Percentiles rank a stretch among this genome's conserved stretches.
These are phyloP conservation scores for Sugiyamaella novakii DNA, from an alignment of 1,139 yeast species.

Conservation along the genomic window DNA sequence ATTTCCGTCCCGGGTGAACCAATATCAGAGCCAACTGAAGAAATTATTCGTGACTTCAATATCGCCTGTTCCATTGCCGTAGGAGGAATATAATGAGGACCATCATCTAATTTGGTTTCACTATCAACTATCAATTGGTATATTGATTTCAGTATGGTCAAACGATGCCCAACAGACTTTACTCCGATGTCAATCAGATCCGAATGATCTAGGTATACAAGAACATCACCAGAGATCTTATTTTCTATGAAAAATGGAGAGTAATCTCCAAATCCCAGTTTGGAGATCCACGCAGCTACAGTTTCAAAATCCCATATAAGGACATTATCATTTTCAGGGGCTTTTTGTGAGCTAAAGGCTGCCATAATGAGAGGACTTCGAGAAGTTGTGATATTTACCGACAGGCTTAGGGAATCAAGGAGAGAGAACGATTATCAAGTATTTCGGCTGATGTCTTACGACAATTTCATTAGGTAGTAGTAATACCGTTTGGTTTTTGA, in stretches of 20 bases:
- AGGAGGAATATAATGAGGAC: conserved; percentile 40
- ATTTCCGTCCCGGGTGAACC: no score
- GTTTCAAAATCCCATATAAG: conserved; percentile 37
- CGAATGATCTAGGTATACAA: conserved; percentile 42
- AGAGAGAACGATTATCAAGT: no score
- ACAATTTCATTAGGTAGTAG: no score
- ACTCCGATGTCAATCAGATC: conserved; percentile 48
- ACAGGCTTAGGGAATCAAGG: background rate
- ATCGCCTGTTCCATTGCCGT: conserved; percentile 26
- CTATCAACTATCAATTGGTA: conserved; percentile 39
- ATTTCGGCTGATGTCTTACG: no score
- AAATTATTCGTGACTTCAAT: background rate
- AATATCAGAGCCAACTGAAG: background rate
- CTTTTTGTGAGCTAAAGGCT: background rate
- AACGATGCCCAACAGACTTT: conserved; percentile 45
- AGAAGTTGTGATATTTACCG: no score
- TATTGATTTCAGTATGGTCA: conserved; percentile 43
- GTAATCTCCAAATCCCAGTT: conserved; percentile 37
- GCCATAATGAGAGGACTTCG: no score
- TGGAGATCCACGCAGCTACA: conserved; percentile 37
- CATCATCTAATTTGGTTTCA: conserved; percentile 34
- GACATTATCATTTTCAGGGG: conserved; percentile 15
- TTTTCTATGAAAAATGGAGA: conserved; percentile 38
- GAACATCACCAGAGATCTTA: conserved; percentile 47
- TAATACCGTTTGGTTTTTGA: no score